These are phyloP conservation scores for Sutorius eximius DNA, from an alignment of 1,284 basidiomycete species.

Conservation along the genomic window DNA sequence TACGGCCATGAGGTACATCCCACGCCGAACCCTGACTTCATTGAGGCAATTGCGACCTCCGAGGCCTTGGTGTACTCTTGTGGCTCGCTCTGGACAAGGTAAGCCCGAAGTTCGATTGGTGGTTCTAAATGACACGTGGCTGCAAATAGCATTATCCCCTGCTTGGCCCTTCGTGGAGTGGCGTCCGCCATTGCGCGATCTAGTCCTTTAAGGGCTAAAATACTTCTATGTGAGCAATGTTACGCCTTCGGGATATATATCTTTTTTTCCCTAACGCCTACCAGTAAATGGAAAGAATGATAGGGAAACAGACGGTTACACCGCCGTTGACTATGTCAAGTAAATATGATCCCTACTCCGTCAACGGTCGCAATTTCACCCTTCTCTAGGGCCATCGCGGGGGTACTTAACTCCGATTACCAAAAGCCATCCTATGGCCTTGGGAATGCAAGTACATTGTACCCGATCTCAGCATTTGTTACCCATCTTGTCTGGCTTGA, in stretches of 20 bases:
- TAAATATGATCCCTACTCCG: conserved; percentile 34
- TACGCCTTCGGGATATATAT: neutral
- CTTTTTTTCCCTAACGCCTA: conserved; percentile 4
- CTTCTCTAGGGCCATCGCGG: conserved; percentile 59
- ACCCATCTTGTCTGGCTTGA: conserved; percentile 83
- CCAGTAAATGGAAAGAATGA: conserved; percentile 89
- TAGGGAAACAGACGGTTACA: conserved; percentile 86
- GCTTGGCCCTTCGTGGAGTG: conserved; percentile 83
- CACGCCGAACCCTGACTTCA: conserved; percentile 79
- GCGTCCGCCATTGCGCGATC: conserved; percentile 80
- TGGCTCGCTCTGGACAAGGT: conserved; percentile 93
- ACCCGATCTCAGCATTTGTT: conserved; percentile 72
- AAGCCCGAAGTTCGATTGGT: conserved; percentile 7
- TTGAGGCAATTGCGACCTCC: conserved; percentile 63
- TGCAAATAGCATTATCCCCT: conserved; percentile 76
- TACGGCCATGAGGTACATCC: conserved; percentile 92
- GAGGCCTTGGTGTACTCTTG: conserved; percentile 87
- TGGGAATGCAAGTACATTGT: conserved; percentile 58
- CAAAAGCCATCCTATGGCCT: conserved; percentile 50
- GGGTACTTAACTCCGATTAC: conserved; percentile 69
- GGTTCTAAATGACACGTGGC: conserved; percentile 12
- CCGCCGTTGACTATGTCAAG: conserved; percentile 82
- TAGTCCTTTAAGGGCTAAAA: conserved; percentile 70
- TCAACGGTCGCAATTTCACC: conserved; percentile 11
- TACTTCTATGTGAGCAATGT: conserved; percentile 69